phyloP scores from a whole-genome alignment of 2,329 filamentous ascomycete species.

The Blumeriella jaapii region DNA sequence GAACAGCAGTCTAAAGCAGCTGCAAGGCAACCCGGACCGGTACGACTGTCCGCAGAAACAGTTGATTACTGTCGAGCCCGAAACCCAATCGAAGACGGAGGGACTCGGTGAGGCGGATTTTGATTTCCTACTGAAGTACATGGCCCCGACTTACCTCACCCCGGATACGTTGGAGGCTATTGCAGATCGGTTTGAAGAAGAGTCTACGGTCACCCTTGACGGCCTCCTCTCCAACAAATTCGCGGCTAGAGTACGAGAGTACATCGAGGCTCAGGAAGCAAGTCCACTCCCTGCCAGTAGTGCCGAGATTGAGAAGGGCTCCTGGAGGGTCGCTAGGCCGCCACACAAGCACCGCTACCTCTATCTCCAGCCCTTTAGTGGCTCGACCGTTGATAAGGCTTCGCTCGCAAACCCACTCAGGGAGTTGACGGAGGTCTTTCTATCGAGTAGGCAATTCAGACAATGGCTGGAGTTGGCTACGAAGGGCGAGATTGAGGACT shows the following conservation, averaged over 20 bases:
- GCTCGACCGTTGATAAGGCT: slow-evolving; percentile 4
- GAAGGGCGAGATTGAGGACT: slow-evolving; percentile 57
- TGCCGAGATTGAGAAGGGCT: slow-evolving; percentile 43
- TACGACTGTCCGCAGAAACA: slow-evolving; percentile 69
- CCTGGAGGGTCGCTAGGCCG: slow-evolving; percentile 70
- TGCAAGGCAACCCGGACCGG: slow-evolving; percentile 82
- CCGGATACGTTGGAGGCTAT: slow-evolving; percentile 83
- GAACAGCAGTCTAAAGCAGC: slow-evolving; percentile 82
- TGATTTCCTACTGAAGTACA: slow-evolving; percentile 81
- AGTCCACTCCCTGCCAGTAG: slow-evolving; percentile 35
- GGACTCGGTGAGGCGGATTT: slow-evolving; percentile 69
- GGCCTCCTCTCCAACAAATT: slow-evolving; percentile 73
- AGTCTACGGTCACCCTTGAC: slow-evolving; percentile 73
- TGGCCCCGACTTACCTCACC: slow-evolving; percentile 81
- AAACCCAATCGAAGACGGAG: slow-evolving; percentile 35
- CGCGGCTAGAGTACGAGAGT: slow-evolving; percentile 54
- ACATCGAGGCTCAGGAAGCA: slow-evolving; percentile 56
- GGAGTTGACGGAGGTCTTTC: slow-evolving; percentile 68
- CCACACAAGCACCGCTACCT: slow-evolving; percentile 94
- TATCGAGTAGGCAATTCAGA: slow-evolving; percentile 77
- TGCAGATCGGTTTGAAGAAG: slow-evolving; percentile 65
- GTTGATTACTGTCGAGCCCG: slow-evolving; percentile 35
- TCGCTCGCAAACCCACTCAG: slow-evolving; percentile 45
- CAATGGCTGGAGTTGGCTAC: slow-evolving; percentile 85
- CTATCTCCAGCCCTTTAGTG: slow-evolving; percentile 52